Percentiles rank a stretch among this genome's conserved stretches.
These are phyloP conservation scores for Misopates orontium DNA, from an alignment of 257 asterid genomes.

Conservation along the genomic window DNA sequence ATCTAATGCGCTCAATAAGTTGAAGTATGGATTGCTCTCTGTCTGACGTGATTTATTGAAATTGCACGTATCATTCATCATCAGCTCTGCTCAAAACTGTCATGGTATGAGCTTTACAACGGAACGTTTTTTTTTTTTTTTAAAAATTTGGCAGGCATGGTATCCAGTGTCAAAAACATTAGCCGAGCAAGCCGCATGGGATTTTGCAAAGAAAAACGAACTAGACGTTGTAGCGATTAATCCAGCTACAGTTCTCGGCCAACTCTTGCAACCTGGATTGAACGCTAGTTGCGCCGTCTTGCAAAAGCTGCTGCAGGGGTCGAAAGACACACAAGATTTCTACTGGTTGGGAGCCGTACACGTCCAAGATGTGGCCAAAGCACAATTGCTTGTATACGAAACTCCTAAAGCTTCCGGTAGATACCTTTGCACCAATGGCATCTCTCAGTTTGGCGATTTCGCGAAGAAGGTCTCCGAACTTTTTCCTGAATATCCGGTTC, in stretches of 20 bases:
- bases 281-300: constrained; percentile 88
- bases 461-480: constrained; percentile 59
- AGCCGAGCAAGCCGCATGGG: constrained; percentile 88
- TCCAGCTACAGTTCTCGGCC: constrained; percentile 81
- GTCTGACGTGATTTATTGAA: too few species aligned
- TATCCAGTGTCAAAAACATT: constrained; percentile 86
- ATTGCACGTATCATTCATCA: too few species aligned
- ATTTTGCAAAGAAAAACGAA: constrained; percentile 56
- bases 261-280: constrained; percentile 66
- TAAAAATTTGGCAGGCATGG: constrained; percentile 70
- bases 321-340: constrained; percentile 74
- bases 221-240: constrained; percentile 77
- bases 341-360: constrained; percentile 94
- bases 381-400: constrained; percentile 66
- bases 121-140: constrained; percentile 1
- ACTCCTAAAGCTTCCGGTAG: constrained; percentile 71
- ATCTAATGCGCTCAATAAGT: background rate
- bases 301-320: constrained; percentile 75
- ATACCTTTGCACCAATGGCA: constrained; percentile 86
- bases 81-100: too few species aligned
- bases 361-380: constrained; percentile 82
- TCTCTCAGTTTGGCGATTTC: constrained; percentile 72
- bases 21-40: too few species aligned
- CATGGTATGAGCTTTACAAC: background rate
- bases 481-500: constrained; percentile 65